Evolutionary conservation across 805 yeast genomes (phyloP).

Genomic region (Kuraishia hungarica): DNA sequence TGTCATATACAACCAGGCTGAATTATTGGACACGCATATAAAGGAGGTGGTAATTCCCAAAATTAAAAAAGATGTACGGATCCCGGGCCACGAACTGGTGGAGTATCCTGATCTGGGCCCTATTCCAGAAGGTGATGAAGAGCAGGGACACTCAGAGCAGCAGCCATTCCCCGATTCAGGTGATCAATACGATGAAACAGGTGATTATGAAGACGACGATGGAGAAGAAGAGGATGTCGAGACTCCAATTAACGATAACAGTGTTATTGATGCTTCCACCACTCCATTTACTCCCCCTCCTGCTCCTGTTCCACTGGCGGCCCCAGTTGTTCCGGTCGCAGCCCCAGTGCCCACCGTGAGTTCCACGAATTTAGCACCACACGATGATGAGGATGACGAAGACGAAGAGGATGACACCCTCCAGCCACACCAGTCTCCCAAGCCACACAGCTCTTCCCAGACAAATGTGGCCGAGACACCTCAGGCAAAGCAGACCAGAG

Average conservation of each 20-base stretch:
- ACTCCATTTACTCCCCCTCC: too few relatives aligned
- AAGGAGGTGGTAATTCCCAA: slow-evolving; percentile 38
- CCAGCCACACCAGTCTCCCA: slow-evolving; percentile 1
- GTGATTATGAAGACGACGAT: slow-evolving; percentile 14
- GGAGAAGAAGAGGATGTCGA: slow-evolving; percentile 5
- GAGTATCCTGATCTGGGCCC: slow-evolving; percentile 63
- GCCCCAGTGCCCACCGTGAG: not conserved
- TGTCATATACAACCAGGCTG: slow-evolving; percentile 60
- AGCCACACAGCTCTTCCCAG: not conserved
- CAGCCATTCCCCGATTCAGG: not conserved
- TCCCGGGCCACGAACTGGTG: slow-evolving; percentile 27
- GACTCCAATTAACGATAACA: too few relatives aligned
- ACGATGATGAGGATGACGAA: not conserved
- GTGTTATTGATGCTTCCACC: not conserved
- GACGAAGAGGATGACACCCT: not conserved
- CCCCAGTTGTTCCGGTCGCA: too few relatives aligned
- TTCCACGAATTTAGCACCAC: too few relatives aligned
- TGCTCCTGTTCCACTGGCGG: too few relatives aligned
- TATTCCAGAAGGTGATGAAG: slow-evolving; percentile 36
- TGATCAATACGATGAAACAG: slow-evolving; percentile 10
- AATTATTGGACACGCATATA: slow-evolving; percentile 44
- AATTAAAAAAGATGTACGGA: slow-evolving; percentile 31
- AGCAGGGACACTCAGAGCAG: not conserved
- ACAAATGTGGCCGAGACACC: not conserved
- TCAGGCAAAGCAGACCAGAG: slow-evolving; percentile 5